Evolutionary conservation across 345 rosid genomes (phyloP).

Genomic region (Moricandia moricandioides): DNA sequence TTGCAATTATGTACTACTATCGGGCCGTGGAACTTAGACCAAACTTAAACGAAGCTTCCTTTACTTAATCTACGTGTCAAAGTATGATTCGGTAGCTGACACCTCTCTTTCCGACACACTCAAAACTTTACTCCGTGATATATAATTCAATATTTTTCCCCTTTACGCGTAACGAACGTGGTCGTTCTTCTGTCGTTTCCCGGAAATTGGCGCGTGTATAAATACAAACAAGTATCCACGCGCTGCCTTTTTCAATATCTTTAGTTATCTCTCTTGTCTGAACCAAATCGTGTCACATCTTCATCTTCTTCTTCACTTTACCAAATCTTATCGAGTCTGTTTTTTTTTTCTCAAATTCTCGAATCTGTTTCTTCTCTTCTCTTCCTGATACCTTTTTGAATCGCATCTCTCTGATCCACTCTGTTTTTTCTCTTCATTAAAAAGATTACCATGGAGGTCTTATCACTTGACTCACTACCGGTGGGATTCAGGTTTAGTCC

Average conservation of each 20-base stretch:
- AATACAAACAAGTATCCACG: neutral
- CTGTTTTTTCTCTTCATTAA: neutral
- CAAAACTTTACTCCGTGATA: neutral
- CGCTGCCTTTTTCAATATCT: constrained; percentile 6
- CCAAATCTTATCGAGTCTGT: constrained; percentile 22
- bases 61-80: neutral
- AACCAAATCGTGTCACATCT: constrained; percentile 16
- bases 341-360: neutral
- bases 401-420: constrained; percentile 23
- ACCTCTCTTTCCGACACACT: neutral
- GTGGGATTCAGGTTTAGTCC: constrained; percentile 89
- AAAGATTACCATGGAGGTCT: constrained; percentile 37
- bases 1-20: neutral
- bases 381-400: constrained; percentile 17
- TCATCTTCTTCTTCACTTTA: constrained; percentile 36
- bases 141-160: neutral
- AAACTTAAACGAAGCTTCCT: neutral
- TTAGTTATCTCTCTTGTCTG: constrained; percentile 1
- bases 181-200: constrained; percentile 6
- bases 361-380: constrained; percentile 15
- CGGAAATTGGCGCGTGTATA: constrained; percentile 18
- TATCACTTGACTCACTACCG: constrained; percentile 62
- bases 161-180: constrained; percentile 36
- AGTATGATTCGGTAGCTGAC: neutral
- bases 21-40: neutral